Evolutionary conservation across 1,284 basidiomycete species (phyloP), one percentile per base, ranked within the genome.

Genomic region (Bondarzewia mesenterica): DNA sequence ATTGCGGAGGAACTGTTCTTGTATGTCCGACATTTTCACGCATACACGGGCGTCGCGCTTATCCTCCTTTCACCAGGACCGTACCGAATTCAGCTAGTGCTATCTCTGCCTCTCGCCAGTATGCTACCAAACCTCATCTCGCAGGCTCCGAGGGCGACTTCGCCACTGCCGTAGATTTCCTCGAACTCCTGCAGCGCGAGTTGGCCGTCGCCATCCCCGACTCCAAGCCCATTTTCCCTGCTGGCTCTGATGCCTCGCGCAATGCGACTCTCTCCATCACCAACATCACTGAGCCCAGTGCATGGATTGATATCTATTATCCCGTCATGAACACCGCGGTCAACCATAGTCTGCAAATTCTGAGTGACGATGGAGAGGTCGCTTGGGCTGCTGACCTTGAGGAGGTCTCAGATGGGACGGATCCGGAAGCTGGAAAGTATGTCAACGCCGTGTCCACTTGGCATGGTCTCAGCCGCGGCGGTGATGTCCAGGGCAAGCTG

Each of bases 231-330:
- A 69, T 89, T 37, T 89, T 75, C 62, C 61, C 75, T 14, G 85
- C 85, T 25, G 86, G 87, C 18, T 74, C 82, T 5, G 56, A 67
- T 5, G 70, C 73, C 46, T 89, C 86, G 21, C 81, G 78, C 46
- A 68, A 74, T 41, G 76, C 83, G 5, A 89, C 83, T 5, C 71
- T 85, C 7, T 63, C 63, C 16, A 70, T 80, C 41, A 72, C 74
- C 2, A 70, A 65, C 58, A 62, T 69, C 38, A 63, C 50, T 22
- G 62, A 62, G 26, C 82, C 87, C 0, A 69, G 68, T 6, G 85
- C 86, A 16, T 91, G 88, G 88, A 80, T 90, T 51, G 84, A 89
- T 57, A 70, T 74, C 41, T 93, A 93, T 65, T 92, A 85, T 63
- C 90, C 93, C 0, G 70, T 91, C 35, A 68, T 93, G 68, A 89